Evolutionary conservation across 345 rosid species (phyloP).

Genomic region (rapeseed (Brassica napus)): DNA sequence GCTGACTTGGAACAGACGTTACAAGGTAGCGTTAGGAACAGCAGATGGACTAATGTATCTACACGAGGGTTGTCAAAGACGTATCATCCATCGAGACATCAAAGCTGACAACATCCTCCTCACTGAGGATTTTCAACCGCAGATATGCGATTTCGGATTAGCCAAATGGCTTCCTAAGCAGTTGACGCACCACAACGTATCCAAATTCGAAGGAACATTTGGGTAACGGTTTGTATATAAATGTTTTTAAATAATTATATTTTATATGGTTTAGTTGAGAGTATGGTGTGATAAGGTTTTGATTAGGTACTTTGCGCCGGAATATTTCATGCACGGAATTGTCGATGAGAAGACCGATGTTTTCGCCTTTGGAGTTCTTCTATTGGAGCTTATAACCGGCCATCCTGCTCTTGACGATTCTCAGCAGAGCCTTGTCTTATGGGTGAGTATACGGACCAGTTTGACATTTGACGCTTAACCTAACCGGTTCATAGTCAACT

Average conservation of each 20-base stretch:
- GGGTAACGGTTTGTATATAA: conserved; percentile 49
- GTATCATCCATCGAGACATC: conserved; percentile 96
- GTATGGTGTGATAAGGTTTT: not conserved
- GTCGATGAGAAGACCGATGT: conserved; percentile 95
- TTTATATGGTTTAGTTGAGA: not conserved
- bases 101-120: conserved; percentile 93
- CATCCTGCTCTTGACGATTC: conserved; percentile 68
- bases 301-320: not conserved
- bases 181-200: conserved; percentile 78
- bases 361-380: conserved; percentile 84
- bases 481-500: not conserved
- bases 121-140: conserved; percentile 82
- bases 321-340: conserved; percentile 85
- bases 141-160: conserved; percentile 94
- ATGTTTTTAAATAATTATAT: not conserved
- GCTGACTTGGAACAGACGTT: conserved; percentile 78
- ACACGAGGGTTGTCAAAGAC: conserved; percentile 72
- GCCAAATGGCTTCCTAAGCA: conserved; percentile 95
- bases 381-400: conserved; percentile 85
- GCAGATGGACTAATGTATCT: conserved; percentile 87
- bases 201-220: conserved; percentile 94
- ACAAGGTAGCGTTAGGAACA: conserved; percentile 77
- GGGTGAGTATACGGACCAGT: conserved; percentile 53
- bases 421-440: conserved; percentile 70
- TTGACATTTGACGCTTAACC: conserved; percentile 10